Conservation (phyloP, 257 asterid genomes). For the Nicotiana knightiana region DNA sequence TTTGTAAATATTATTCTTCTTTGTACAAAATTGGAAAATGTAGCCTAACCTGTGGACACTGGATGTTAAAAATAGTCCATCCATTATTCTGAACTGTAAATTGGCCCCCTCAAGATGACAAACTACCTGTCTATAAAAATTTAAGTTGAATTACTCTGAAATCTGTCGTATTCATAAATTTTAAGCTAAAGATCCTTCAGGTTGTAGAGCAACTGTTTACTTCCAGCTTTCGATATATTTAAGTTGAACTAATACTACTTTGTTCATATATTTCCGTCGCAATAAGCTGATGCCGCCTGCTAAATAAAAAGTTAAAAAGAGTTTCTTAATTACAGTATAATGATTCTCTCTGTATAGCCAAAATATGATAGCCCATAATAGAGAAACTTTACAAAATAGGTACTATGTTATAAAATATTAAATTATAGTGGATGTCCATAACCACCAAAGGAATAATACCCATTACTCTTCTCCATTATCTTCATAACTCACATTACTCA, state of each 20-base stretch:
- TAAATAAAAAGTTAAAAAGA: too few relatives aligned
- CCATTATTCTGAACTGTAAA: neutral
- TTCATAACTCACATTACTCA: too few relatives aligned
- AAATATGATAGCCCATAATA: neutral
- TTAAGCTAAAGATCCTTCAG: neutral
- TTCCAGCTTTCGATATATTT: too few relatives aligned
- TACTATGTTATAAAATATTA: too few relatives aligned
- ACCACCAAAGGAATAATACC: too few relatives aligned
- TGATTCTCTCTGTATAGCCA: neutral
- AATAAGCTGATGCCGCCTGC: neutral
- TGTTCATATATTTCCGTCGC: neutral
- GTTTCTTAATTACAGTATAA: too few relatives aligned
- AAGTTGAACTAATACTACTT: too few relatives aligned
- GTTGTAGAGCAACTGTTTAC: too few relatives aligned
- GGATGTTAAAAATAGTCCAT: neutral
- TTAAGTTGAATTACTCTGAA: neutral
- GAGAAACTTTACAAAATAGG: neutral
- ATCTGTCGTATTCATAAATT: neutral
- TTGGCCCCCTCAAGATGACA: neutral
- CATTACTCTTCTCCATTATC: too few relatives aligned
- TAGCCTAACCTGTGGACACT: neutral
- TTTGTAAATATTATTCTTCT: slow-evolving; percentile 37
- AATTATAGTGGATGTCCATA: too few relatives aligned
- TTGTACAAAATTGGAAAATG: slow-evolving; percentile 27
- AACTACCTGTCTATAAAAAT: slow-evolving; percentile 1